Conservation (phyloP, 2,329 filamentous ascomycete species). For the Pezicula radicicola region DNA sequence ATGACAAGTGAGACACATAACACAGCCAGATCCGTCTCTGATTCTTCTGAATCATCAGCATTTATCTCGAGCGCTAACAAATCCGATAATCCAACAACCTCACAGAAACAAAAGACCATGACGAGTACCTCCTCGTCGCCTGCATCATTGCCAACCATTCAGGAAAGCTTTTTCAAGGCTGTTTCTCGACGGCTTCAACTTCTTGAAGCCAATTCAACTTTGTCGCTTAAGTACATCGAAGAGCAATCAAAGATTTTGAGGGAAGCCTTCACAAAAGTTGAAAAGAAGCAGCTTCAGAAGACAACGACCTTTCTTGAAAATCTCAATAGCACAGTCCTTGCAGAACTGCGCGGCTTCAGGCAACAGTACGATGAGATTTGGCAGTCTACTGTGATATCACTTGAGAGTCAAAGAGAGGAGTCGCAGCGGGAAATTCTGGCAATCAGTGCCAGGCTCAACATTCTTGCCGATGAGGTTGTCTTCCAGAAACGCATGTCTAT, state of each 20-base stretch:
- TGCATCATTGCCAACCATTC: conserved; percentile 73
- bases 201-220: conserved; percentile 86
- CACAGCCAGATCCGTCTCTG: too few relatives aligned
- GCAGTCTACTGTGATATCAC: conserved; percentile 90
- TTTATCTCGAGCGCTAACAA: conserved; percentile 8
- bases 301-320: conserved; percentile 77
- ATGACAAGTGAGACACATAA: too few relatives aligned
- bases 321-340: conserved; percentile 83
- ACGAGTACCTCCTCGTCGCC: conserved; percentile 39
- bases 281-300: conserved; percentile 83
- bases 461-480: conserved; percentile 89
- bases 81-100: conserved; percentile 13
- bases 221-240: conserved; percentile 94
- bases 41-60: not conserved
- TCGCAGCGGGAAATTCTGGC: conserved; percentile 81
- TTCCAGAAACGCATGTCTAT: conserved; percentile 91
- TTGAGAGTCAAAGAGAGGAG: conserved; percentile 84
- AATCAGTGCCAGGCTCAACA: conserved; percentile 73
- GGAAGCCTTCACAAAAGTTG: conserved; percentile 81
- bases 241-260: conserved; percentile 89
- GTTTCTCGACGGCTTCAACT: conserved; percentile 89
- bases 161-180: conserved; percentile 97
- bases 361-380: conserved; percentile 94
- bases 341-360: conserved; percentile 73
- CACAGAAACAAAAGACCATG: conserved; percentile 25